phyloP scores from a whole-genome alignment of 306 rosid genomes.

The Vicia villosa region DNA sequence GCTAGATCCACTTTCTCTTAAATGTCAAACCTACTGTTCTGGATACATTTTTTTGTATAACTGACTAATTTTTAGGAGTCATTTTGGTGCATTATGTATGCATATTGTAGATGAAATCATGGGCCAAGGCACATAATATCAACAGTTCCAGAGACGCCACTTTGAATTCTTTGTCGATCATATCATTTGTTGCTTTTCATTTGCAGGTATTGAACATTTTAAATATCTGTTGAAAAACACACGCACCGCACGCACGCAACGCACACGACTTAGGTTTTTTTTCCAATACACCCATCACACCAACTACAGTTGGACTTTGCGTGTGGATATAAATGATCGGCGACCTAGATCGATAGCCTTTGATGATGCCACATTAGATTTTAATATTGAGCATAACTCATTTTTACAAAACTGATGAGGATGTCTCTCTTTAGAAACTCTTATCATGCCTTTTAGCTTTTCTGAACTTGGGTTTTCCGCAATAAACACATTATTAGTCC shows the following conservation, averaged over 20 bases:
- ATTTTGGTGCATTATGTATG: constrained; percentile 21
- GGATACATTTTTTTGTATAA: neutral
- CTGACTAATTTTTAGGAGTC: neutral
- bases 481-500: neutral
- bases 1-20: constrained; percentile 14
- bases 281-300: too few relatives aligned
- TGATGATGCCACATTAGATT: too few relatives aligned
- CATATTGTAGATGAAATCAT: constrained; percentile 50
- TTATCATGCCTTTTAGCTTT: too few relatives aligned
- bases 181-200: constrained; percentile 52
- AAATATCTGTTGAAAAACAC: neutral
- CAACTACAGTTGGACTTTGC: too few relatives aligned
- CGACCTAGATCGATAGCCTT: too few relatives aligned
- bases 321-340: too few relatives aligned
- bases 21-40: constrained; percentile 2
- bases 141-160: constrained; percentile 52
- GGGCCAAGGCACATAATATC: constrained; percentile 54
- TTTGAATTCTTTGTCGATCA: constrained; percentile 50
- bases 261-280: too few relatives aligned
- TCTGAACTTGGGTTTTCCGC: too few relatives aligned
- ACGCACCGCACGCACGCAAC: too few relatives aligned
- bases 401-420: too few relatives aligned
- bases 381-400: too few relatives aligned
- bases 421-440: too few relatives aligned
- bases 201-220: constrained; percentile 48